phyloP scores from a whole-genome alignment of 2,329 filamentous ascomycete genomes.

The Epichloe festucae region DNA sequence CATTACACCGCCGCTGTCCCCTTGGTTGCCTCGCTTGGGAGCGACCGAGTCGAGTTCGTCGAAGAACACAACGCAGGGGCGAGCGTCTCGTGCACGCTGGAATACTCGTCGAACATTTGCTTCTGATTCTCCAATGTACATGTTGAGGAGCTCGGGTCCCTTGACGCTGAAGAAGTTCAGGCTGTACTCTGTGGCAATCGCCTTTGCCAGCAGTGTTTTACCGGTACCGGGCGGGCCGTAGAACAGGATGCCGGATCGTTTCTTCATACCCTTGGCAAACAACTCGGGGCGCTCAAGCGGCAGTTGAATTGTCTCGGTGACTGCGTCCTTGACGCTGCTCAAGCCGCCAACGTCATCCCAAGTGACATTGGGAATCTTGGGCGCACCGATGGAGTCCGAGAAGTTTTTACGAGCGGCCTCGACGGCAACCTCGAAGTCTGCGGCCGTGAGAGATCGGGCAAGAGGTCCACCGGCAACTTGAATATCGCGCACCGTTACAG shows the following conservation, averaged over 20 bases:
- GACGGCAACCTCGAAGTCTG: conserved; percentile 84
- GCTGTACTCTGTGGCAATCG: conserved; percentile 85
- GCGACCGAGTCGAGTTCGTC: conserved; percentile 89
- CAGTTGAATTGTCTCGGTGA: conserved; percentile 90
- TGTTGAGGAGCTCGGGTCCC: conserved; percentile 81
- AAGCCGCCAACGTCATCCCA: conserved; percentile 95
- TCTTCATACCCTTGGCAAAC: conserved; percentile 96
- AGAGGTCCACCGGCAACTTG: conserved; percentile 73
- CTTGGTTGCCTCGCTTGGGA: conserved; percentile 92
- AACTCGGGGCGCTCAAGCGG: conserved; percentile 84
- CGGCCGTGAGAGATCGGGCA: conserved; percentile 63
- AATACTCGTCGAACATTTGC: conserved; percentile 85
- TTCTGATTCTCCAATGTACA: conserved; percentile 93
- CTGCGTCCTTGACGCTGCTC: conserved; percentile 89
- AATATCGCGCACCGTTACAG: conserved; percentile 66
- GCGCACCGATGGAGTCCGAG: conserved; percentile 89
- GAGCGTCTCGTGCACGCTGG: conserved; percentile 71
- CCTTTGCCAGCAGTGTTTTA: conserved; percentile 85
- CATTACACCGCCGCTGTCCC: conserved; percentile 95
- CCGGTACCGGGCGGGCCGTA: conserved; percentile 86
- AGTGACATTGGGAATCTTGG: conserved; percentile 92
- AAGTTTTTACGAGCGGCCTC: conserved; percentile 96
- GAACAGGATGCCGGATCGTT: conserved; percentile 84
- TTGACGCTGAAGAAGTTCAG: conserved; percentile 93
- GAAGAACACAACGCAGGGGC: conserved; percentile 86